Evolutionary conservation across 129 eudicot genomes (phyloP).

Genomic region (Centrapalus pauciflorus): DNA sequence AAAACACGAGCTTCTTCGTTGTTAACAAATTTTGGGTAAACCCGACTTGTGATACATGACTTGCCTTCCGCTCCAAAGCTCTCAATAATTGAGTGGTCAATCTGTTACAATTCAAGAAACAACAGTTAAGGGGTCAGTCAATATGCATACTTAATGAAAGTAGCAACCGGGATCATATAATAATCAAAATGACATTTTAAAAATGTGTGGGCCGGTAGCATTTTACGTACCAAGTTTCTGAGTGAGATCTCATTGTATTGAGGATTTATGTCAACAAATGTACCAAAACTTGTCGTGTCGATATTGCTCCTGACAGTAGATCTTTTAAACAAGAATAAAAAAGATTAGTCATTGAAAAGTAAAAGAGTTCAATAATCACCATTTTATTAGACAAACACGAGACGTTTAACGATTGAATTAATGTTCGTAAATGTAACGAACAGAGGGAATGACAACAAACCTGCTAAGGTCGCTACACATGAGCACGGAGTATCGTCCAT

Average conservation of each 20-base stretch:
- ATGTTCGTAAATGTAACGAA: neutral
- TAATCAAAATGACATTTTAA: neutral
- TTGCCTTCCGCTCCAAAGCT: constrained; percentile 57
- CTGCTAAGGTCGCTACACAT: constrained; percentile 71
- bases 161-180: too few species aligned
- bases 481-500: constrained; percentile 35
- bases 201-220: neutral
- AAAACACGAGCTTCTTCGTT: constrained; percentile 35
- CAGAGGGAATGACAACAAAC: constrained; percentile 16
- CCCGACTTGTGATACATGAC: constrained; percentile 46
- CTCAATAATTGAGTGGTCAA: constrained; percentile 61
- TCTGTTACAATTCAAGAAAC: constrained; percentile 24
- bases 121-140: constrained; percentile 13
- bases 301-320: constrained; percentile 38
- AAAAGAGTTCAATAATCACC: neutral
- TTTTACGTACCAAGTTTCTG: constrained; percentile 50
- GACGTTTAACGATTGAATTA: neutral
- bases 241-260: constrained; percentile 32
- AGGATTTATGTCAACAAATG: constrained; percentile 56
- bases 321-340: constrained; percentile 19
- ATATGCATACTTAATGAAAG: neutral
- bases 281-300: constrained; percentile 47
- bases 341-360: neutral
- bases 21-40: constrained; percentile 36
- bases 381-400: too few species aligned